Evolutionary conservation across 768 basidiomycete species (phyloP).

Genomic region (Coprinellus micaceus): DNA sequence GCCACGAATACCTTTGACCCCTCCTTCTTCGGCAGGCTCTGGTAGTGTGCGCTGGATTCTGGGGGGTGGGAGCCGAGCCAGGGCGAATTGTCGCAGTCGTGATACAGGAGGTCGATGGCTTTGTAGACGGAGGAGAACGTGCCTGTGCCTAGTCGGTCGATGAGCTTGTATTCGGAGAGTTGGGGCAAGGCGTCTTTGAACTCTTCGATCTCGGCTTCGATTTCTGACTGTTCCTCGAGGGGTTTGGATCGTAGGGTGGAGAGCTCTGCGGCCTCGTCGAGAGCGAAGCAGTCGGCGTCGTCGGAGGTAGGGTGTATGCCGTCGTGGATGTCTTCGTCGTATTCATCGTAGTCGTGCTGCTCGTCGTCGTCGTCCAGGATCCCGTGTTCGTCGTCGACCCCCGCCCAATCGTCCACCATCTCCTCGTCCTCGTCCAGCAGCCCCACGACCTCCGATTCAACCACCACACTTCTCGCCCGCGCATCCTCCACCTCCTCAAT

Average conservation of each 20-base stretch:
- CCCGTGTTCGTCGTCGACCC: constrained; percentile 22
- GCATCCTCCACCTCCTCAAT: constrained; percentile 6
- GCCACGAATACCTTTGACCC: constrained; percentile 76
- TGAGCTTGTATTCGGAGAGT: constrained; percentile 69
- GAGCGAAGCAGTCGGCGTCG: constrained; percentile 12
- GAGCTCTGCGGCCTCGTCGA: constrained; percentile 57
- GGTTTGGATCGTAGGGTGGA: constrained; percentile 53
- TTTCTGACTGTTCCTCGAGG: constrained; percentile 67
- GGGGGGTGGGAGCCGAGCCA: constrained; percentile 70
- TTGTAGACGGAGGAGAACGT: constrained; percentile 99
- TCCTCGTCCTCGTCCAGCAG: constrained; percentile 17
- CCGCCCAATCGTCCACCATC: constrained; percentile 13
- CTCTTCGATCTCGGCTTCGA: constrained; percentile 72
- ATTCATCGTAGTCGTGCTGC: constrained; percentile 27
- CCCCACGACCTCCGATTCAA: constrained; percentile 2
- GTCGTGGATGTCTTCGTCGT: constrained; percentile 14
- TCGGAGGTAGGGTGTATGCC: background rate
- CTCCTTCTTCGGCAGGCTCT: constrained; percentile 40
- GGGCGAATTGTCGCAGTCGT: constrained; percentile 69
- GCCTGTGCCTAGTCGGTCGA: constrained; percentile 93
- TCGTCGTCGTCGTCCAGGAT: constrained; percentile 23
- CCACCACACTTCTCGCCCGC: background rate
- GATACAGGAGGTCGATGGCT: constrained; percentile 77
- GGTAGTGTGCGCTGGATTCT: constrained; percentile 63
- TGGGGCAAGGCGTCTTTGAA: constrained; percentile 63